Evolutionary conservation across 352 stramenopile species (phyloP).

Genomic region (Saprolegnia parasitica): DNA sequence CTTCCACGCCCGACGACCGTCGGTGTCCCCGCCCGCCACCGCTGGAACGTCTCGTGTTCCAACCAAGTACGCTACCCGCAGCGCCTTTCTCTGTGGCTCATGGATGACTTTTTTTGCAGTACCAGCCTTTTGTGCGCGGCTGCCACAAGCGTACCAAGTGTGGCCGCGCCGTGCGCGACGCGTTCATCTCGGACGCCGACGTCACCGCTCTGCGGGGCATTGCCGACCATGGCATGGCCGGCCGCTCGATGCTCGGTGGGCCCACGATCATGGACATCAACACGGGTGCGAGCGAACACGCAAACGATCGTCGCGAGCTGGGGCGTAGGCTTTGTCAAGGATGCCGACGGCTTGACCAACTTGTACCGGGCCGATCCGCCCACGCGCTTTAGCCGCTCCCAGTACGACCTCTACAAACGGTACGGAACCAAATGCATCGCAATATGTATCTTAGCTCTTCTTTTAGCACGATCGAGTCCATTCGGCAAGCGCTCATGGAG

Average conservation of each 20-base stretch:
- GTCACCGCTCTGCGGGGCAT: slow-evolving; percentile 71
- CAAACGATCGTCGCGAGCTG: background rate
- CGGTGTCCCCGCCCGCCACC: slow-evolving; percentile 7
- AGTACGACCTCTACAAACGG: slow-evolving; percentile 79
- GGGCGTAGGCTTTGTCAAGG: slow-evolving; percentile 63
- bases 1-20: background rate
- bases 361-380: slow-evolving; percentile 68
- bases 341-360: slow-evolving; percentile 83
- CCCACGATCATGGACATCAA: slow-evolving; percentile 93
- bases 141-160: slow-evolving; percentile 69
- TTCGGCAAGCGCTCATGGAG: slow-evolving; percentile 68
- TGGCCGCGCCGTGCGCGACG: slow-evolving; percentile 61
- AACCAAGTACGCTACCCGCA: slow-evolving; percentile 9
- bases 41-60: slow-evolving; percentile 28
- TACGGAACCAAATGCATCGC: slow-evolving; percentile 21
- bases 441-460: background rate
- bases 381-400: slow-evolving; percentile 65
- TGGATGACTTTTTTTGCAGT: background rate
- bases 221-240: slow-evolving; percentile 76
- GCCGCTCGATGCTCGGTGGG: slow-evolving; percentile 60
- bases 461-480: slow-evolving; percentile 66
- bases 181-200: slow-evolving; percentile 66
- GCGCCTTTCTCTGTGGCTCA: background rate
- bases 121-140: slow-evolving; percentile 44
- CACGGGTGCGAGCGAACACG: slow-evolving; percentile 36